Evolutionary conservation across 176 grass and related monocot genomes (phyloP).

Genomic region (Aegilops bicornis): DNA sequence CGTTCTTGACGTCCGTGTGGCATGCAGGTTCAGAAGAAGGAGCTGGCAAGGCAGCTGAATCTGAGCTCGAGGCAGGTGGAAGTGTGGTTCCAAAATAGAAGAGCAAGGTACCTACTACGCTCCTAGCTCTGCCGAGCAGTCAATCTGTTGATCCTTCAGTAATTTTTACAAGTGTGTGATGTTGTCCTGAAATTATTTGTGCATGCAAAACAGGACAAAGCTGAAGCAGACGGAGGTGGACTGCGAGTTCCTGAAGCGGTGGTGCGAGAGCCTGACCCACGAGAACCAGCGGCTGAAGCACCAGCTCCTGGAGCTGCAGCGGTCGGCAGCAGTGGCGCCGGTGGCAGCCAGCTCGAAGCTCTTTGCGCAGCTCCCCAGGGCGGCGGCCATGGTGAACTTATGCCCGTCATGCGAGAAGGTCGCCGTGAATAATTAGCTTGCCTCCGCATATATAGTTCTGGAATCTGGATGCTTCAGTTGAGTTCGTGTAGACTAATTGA

Average conservation of each 20-base stretch:
- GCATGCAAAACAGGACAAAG: slow-evolving; percentile 46
- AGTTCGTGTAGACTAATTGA: background rate
- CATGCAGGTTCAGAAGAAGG: slow-evolving; percentile 61
- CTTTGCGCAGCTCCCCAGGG: slow-evolving; percentile 29
- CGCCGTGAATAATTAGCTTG: slow-evolving; percentile 6
- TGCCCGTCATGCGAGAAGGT: slow-evolving; percentile 63
- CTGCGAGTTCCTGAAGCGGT: slow-evolving; percentile 53
- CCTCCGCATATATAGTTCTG: background rate
- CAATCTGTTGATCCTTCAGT: no score
- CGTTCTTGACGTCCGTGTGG: background rate
- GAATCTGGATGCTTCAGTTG: background rate
- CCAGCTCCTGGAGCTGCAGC: slow-evolving; percentile 51
- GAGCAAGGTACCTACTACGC: slow-evolving; percentile 56
- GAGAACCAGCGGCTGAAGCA: slow-evolving; percentile 72
- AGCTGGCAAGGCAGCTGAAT: slow-evolving; percentile 60
- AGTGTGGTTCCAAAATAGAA: slow-evolving; percentile 94
- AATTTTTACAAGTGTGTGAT: no score
- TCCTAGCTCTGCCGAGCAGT: no score
- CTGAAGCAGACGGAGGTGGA: slow-evolving; percentile 79
- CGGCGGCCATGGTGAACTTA: slow-evolving; percentile 3
- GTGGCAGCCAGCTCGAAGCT: background rate
- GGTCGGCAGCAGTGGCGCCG: background rate
- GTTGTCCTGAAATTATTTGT: background rate
- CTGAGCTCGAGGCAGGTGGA: slow-evolving; percentile 72
- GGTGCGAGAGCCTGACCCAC: slow-evolving; percentile 55